phyloP scores from a whole-genome alignment of 805 yeast species.

The Candida maesae region DNA sequence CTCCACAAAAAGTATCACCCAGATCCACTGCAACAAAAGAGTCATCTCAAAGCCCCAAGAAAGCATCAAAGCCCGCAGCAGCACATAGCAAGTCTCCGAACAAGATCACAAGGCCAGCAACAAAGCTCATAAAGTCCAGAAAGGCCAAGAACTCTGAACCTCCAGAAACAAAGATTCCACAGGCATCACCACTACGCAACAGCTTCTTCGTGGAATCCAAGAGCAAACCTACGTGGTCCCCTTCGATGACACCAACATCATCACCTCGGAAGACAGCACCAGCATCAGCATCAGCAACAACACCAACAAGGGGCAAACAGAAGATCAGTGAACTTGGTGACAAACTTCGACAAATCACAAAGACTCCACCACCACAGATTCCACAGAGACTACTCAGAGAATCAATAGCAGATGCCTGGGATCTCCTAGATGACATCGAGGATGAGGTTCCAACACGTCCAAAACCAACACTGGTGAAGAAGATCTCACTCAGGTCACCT shows the following conservation, averaged over 20 bases:
- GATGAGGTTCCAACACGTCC: background rate
- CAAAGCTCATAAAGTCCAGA: background rate
- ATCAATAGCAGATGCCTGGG: slow-evolving; percentile 11
- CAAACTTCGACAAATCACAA: background rate
- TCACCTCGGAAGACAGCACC: slow-evolving; percentile 1
- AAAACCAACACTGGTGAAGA: slow-evolving; percentile 4
- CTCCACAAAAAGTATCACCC: too few relatives aligned
- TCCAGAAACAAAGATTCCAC: background rate
- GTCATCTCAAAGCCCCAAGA: too few relatives aligned
- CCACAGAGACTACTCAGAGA: too few relatives aligned
- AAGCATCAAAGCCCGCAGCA: too few relatives aligned
- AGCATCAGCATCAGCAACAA: background rate
- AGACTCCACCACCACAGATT: background rate
- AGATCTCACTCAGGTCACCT: slow-evolving; percentile 10
- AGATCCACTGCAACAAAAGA: too few relatives aligned
- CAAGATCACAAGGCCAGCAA: background rate
- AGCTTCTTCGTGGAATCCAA: slow-evolving; percentile 23
- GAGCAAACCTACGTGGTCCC: slow-evolving; percentile 25
- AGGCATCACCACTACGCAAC: slow-evolving; percentile 7
- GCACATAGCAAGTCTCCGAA: background rate
- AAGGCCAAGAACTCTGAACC: background rate
- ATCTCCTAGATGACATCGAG: slow-evolving; percentile 7
- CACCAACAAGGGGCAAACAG: slow-evolving; percentile 1
- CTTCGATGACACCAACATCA: slow-evolving; percentile 10
- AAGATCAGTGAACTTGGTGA: slow-evolving; percentile 1